Conservation (phyloP, 345 rosid species). For the Populus tremula region DNA sequence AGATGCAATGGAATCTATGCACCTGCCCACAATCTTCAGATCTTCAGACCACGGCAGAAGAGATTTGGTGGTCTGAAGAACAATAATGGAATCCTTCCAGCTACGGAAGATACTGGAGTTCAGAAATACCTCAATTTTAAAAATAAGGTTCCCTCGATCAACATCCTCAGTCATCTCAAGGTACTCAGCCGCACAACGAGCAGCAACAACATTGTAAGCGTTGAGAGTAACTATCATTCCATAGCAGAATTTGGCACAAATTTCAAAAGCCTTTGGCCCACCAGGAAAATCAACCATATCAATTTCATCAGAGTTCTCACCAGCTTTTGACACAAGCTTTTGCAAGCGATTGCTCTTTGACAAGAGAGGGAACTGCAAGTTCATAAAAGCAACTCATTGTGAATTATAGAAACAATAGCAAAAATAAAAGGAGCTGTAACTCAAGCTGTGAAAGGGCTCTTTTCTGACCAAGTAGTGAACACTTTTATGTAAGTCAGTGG, state of each 20-base stretch:
- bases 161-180: slow-evolving; percentile 89
- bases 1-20: slow-evolving; percentile 80
- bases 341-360: slow-evolving; percentile 78
- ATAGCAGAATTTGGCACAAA: slow-evolving; percentile 94
- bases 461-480: neutral
- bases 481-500: neutral
- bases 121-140: slow-evolving; percentile 79
- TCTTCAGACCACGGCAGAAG: slow-evolving; percentile 88
- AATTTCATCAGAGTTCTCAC: slow-evolving; percentile 55
- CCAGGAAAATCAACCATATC: slow-evolving; percentile 70
- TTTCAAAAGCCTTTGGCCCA: slow-evolving; percentile 83
- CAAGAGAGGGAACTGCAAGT: slow-evolving; percentile 82
- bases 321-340: slow-evolving; percentile 48
- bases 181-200: slow-evolving; percentile 87
- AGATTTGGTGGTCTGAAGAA: slow-evolving; percentile 78
- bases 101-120: slow-evolving; percentile 77
- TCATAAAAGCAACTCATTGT: slow-evolving; percentile 6
- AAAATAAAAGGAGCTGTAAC: neutral
- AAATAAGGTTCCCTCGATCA: slow-evolving; percentile 75
- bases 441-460: neutral
- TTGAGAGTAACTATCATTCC: slow-evolving; percentile 84
- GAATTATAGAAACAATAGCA: neutral
- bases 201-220: slow-evolving; percentile 79
- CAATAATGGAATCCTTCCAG: slow-evolving; percentile 95
- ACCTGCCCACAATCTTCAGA: slow-evolving; percentile 77